These are phyloP conservation scores for Wickerhamomyces tratensis DNA, from an alignment of 805 yeast species.

Conservation along the genomic window DNA sequence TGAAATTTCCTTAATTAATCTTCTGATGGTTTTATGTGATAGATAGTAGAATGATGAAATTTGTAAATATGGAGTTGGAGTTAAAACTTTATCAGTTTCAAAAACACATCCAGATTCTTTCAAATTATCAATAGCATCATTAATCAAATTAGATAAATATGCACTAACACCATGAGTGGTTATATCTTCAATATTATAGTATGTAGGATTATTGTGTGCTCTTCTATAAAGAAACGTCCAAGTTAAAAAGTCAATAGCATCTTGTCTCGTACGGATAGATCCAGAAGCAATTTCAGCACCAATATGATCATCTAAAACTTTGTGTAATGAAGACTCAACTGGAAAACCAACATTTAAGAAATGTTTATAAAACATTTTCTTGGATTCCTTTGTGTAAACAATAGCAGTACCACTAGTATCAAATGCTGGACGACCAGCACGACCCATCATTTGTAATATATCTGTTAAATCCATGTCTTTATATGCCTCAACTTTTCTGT, in stretches of 20 bases:
- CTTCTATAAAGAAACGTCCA: constrained; percentile 90
- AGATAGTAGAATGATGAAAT: constrained; percentile 89
- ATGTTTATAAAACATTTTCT: constrained; percentile 77
- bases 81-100: constrained; percentile 32
- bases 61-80: constrained; percentile 72
- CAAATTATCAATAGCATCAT: constrained; percentile 55
- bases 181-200: constrained; percentile 77
- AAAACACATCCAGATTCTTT: constrained; percentile 64
- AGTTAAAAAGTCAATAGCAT: constrained; percentile 93
- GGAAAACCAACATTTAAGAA: constrained; percentile 92
- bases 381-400: constrained; percentile 73
- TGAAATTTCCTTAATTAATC: constrained; percentile 44
- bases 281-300: constrained; percentile 97
- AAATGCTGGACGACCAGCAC: constrained; percentile 98
- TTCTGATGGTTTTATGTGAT: constrained; percentile 81
- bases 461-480: constrained; percentile 91
- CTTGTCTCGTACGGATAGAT: constrained; percentile 86
- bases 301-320: constrained; percentile 78
- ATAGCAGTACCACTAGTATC: constrained; percentile 90
- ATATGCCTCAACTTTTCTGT: constrained; percentile 89
- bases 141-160: constrained; percentile 64
- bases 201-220: constrained; percentile 88
- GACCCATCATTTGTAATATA: constrained; percentile 95
- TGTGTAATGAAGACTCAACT: constrained; percentile 76
- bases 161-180: constrained; percentile 70